These are phyloP conservation scores for Sporobolomyces phaffii DNA, from an alignment of 768 basidiomycete genomes.

Conservation along the genomic window DNA sequence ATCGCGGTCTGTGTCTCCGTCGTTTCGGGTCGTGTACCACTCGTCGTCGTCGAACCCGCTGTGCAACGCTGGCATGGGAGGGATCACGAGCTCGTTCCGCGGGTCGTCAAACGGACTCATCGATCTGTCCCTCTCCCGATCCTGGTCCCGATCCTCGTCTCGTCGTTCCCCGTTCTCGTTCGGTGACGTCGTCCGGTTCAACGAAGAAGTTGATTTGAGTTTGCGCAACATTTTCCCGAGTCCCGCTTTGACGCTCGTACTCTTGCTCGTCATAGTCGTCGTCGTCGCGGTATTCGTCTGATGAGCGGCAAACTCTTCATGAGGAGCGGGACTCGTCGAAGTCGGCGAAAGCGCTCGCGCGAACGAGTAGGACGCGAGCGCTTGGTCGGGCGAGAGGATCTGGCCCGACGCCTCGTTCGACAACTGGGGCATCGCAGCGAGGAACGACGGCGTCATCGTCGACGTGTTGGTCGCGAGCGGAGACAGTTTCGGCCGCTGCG, in stretches of 20 bases:
- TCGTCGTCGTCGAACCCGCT: too few relatives aligned
- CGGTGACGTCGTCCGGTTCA: too few relatives aligned
- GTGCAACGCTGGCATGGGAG: too few relatives aligned
- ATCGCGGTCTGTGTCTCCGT: too few relatives aligned
- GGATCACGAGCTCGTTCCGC: neutral
- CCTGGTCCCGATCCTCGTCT: constrained; percentile 2
- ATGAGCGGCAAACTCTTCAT: too few relatives aligned
- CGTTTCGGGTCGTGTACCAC: too few relatives aligned
- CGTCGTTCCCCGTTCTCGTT: neutral
- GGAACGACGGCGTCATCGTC: neutral
- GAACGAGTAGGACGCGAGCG: constrained; percentile 32
- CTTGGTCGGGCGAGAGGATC: constrained; percentile 29
- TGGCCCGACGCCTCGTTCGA: too few relatives aligned
- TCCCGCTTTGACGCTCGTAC: neutral
- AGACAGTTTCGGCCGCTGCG: constrained; percentile 4
- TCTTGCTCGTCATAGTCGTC: neutral
- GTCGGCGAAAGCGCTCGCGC: constrained; percentile 6
- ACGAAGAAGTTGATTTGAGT: neutral
- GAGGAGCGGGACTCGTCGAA: neutral
- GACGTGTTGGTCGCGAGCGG: neutral
- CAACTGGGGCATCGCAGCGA: too few relatives aligned
- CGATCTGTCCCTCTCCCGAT: neutral
- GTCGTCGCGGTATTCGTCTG: neutral
- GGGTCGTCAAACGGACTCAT: neutral
- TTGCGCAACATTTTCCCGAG: constrained; percentile 10